A percentile compares a stretch with the other conserved stretches of the same genome.
Evolutionary conservation across 2,329 filamentous ascomycete species (phyloP).

Genomic region (Triangularia setosa): DNA sequence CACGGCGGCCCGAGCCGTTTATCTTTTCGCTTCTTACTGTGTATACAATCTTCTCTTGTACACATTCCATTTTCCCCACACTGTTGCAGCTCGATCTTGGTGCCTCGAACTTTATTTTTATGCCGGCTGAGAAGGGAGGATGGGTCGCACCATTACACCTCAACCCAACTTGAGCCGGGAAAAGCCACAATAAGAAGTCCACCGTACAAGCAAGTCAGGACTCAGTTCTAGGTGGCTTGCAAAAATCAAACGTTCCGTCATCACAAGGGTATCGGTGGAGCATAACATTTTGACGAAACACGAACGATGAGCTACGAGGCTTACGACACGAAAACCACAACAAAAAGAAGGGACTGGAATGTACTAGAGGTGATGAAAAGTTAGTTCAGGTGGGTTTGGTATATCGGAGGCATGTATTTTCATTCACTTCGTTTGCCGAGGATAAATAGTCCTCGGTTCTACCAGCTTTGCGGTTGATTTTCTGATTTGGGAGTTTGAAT

Average conservation of each 20-base stretch:
- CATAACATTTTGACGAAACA: background rate
- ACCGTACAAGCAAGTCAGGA: background rate
- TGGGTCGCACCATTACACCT: background rate
- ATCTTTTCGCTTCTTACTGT: slow-evolving; percentile 23
- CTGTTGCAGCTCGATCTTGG: background rate
- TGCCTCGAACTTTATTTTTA: background rate
- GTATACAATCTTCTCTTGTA: slow-evolving; percentile 17
- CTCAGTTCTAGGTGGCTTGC: background rate
- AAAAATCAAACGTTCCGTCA: background rate
- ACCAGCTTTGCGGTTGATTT: background rate
- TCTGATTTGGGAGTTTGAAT: background rate
- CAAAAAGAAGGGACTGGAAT: background rate
- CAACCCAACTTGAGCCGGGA: background rate
- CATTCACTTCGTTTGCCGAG: background rate
- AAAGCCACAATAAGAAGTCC: too few species aligned
- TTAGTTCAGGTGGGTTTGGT: background rate
- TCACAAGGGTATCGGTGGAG: background rate
- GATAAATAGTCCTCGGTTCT: background rate
- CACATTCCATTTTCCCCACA: slow-evolving; percentile 10
- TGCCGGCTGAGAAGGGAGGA: background rate
- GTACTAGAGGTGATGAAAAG: background rate
- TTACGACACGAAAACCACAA: background rate
- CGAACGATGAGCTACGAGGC: background rate
- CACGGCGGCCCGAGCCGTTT: slow-evolving; percentile 12
- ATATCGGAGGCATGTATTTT: background rate